A percentile compares a stretch with the other conserved stretches of the same genome.
phyloP scores from a whole-genome alignment of 2,329 filamentous ascomycete genomes.

The Apiospora koreana region DNA sequence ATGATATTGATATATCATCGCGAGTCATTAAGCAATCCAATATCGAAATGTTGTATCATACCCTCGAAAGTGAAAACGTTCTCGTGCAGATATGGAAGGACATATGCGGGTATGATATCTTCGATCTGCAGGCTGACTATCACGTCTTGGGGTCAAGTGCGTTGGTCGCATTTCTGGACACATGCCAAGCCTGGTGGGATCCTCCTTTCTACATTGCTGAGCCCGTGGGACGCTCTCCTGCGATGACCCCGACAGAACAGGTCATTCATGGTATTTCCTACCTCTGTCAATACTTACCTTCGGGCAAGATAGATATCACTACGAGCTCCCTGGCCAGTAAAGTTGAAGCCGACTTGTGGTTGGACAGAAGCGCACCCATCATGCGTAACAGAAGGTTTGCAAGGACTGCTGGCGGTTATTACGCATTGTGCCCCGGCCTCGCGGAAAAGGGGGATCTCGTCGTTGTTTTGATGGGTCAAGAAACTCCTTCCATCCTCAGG shows the following conservation, averaged over 20 bases:
- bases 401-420: background rate
- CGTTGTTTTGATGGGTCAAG: background rate
- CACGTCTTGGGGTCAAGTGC: background rate
- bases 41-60: too few species aligned
- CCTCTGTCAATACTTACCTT: background rate
- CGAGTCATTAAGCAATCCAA: background rate
- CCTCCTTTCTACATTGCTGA: background rate
- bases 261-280: background rate
- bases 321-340: too few species aligned
- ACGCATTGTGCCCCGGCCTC: background rate
- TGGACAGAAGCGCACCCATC: too few species aligned
- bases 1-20: background rate
- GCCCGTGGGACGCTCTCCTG: fast-evolving
- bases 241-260: fast-evolving
- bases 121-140: background rate
- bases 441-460: background rate
- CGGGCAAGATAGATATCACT: too few species aligned
- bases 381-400: background rate
- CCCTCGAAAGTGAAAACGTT: background rate
- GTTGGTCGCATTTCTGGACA: background rate
- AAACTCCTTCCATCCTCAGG: background rate
- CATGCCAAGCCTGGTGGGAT: background rate
- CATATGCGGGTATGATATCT: background rate
- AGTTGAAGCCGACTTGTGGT: too few species aligned
- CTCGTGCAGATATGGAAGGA: background rate